phyloP scores from a whole-genome alignment of 2,329 filamentous ascomycete genomes.

The Simplicillium aogashimaense region DNA sequence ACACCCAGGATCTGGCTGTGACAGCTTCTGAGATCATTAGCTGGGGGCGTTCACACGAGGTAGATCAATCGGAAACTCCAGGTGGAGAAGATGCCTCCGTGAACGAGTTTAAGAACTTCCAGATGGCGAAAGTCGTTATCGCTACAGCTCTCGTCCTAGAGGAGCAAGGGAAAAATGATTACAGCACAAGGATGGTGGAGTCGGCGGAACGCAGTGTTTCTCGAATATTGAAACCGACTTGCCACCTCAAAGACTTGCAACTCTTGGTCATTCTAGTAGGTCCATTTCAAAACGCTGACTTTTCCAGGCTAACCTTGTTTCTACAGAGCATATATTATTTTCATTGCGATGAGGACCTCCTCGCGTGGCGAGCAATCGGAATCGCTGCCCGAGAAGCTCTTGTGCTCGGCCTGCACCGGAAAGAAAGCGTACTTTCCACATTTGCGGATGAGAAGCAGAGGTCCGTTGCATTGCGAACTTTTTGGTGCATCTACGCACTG shows the following conservation, averaged over 20 bases:
- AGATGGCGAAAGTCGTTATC: constrained; percentile 22
- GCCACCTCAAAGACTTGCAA: constrained; percentile 23
- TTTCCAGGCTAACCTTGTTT: neutral
- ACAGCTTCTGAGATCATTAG: constrained; percentile 16
- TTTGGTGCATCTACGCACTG: constrained; percentile 41
- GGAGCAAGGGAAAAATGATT: constrained; percentile 18
- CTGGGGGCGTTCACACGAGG: constrained; percentile 9
- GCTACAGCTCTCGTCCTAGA: constrained; percentile 22
- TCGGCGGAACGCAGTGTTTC: constrained; percentile 18
- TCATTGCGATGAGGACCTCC: constrained; percentile 36
- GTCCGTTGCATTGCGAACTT: constrained; percentile 25
- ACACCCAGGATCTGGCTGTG: constrained; percentile 16
- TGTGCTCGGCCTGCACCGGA: constrained; percentile 35
- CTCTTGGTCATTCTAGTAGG: constrained; percentile 19
- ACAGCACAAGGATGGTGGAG: constrained; percentile 16
- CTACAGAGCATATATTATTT: constrained; percentile 29
- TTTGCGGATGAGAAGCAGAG: constrained; percentile 20
- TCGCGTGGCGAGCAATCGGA: constrained; percentile 37
- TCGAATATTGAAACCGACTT: constrained; percentile 16
- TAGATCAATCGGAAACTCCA: constrained; percentile 1
- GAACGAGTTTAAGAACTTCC: constrained; percentile 15
- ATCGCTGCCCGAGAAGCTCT: constrained; percentile 34
- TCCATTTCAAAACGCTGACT: neutral
- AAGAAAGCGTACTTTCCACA: constrained; percentile 29
- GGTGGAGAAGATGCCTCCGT: neutral